These are phyloP conservation scores for Styphnolobium japonicum DNA, from an alignment of 306 rosid genomes.

Conservation along the genomic window DNA sequence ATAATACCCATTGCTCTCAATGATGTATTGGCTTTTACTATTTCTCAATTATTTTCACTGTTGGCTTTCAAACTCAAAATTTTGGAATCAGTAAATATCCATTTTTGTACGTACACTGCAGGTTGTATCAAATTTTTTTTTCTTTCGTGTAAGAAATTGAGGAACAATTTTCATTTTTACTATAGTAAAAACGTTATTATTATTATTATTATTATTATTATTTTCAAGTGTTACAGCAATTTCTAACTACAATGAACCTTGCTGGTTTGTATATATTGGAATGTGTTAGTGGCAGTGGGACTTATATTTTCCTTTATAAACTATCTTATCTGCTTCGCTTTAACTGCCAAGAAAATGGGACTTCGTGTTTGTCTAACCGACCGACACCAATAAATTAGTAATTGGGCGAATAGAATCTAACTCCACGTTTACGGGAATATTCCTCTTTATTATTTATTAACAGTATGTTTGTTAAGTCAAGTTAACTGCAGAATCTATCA, in stretches of 20 bases:
- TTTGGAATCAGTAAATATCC: neutral
- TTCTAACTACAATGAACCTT: neutral
- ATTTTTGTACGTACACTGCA: too few species aligned
- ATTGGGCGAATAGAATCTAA: neutral
- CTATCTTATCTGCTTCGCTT: neutral
- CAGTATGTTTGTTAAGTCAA: neutral
- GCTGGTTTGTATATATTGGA: neutral
- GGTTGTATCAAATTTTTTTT: too few species aligned
- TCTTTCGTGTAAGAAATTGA: too few species aligned
- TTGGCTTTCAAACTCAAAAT: constrained; percentile 8
- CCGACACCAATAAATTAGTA: constrained; percentile 7
- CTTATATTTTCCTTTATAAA: neutral
- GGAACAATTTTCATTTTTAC: too few species aligned
- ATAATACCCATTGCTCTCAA: neutral
- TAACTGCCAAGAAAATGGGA: too few species aligned
- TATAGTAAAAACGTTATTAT: too few species aligned
- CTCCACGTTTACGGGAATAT: neutral
- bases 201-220: too few species aligned
- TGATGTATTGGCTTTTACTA: neutral
- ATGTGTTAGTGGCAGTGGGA: neutral
- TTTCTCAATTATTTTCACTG: too few species aligned
- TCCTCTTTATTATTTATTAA: neutral
- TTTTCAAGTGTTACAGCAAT: too few species aligned
- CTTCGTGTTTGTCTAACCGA: constrained; percentile 2
- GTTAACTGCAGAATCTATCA: constrained; percentile 3